Base-by-base conservation (phyloP, 441 rosid species). In the Manihot esculenta region DNA sequence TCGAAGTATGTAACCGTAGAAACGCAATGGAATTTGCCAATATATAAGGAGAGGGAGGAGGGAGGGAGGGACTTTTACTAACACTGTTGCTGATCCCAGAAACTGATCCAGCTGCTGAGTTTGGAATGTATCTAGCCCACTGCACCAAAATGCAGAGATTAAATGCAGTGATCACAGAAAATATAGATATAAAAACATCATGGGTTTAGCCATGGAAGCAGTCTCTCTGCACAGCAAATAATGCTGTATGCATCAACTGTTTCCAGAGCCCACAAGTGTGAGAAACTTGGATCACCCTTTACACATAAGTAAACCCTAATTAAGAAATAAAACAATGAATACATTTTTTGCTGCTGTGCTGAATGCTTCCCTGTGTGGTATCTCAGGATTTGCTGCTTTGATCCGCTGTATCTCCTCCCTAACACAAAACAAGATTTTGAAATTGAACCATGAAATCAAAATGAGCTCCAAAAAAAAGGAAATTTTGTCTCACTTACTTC, bases 331-430 rank as follows among this genome's bases (percentile, higher is more conserved):
- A 35, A 35, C 17, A 62, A 35, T 0, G 7, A 21, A 5, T 84
- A 93, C 98, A 70, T 95, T 93, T 86, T 95, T 95, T 1, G 99
- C 97, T 44, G 98, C 98, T 38, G 99, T 79, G 69, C 99, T 95
- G 70, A 95, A 95, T 70, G 98, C 98, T 78, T 95, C 97, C 62
- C 99, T 85, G 70, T 95, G 97, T 57, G 99, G 97, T 70, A 89
- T 88, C 83, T 91, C 99, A 18, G 98, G 98, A 80, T 95, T 89
- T 7, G 95, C 95, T 12, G 89, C 88, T 80, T 95, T 95, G 83
- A 93, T 95, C 56, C 99, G 96, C 79, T 95, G 97, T 49, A 95
- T 95, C 92, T 95, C 99, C 82, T 95, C 99, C 76, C 99, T 95
- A 54, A 18, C 8, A 33, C 2, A 4, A n/a, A 38, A 47, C 44